Evolutionary conservation across 2,329 filamentous ascomycete genomes (phyloP).

Genomic region (Byssochlamys sp.): DNA sequence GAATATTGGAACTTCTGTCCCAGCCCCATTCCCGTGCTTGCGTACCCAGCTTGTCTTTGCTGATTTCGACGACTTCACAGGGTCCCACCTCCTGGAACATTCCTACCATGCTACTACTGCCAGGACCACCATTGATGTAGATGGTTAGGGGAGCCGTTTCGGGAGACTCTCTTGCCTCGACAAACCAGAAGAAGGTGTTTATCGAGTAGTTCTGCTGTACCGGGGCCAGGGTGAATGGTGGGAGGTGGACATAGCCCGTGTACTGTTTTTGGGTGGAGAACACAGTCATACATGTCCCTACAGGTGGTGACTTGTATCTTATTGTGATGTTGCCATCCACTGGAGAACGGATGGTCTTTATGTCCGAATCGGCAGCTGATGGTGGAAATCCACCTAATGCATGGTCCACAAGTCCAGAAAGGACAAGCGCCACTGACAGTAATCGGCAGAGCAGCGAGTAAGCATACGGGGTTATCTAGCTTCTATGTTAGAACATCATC

Average conservation of each 20-base stretch:
- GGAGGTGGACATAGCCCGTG: slow-evolving; percentile 2
- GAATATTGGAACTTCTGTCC: slow-evolving; percentile 26
- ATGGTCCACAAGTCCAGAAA: not conserved
- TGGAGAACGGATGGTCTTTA: slow-evolving; percentile 53
- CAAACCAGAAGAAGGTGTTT: slow-evolving; percentile 33
- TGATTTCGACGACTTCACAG: slow-evolving; percentile 30
- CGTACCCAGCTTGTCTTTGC: slow-evolving; percentile 34
- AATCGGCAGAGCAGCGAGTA: not conserved
- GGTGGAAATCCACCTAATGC: not conserved
- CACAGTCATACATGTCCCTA: slow-evolving; percentile 55
- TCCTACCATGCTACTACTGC: slow-evolving; percentile 44
- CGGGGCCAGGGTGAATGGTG: slow-evolving; percentile 13
- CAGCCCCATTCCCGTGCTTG: slow-evolving; percentile 29
- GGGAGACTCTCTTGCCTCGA: slow-evolving; percentile 34
- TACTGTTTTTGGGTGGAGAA: slow-evolving; percentile 49
- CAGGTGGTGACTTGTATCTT: slow-evolving; percentile 54
- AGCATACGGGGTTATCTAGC: not conserved
- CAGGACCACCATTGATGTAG: slow-evolving; percentile 47
- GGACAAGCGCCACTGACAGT: not conserved
- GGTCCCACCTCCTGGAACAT: slow-evolving; percentile 43
- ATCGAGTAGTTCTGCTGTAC: slow-evolving; percentile 21
- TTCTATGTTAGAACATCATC: not conserved
- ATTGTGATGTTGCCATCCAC: slow-evolving; percentile 54
- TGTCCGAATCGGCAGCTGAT: slow-evolving; percentile 21
- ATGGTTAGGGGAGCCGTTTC: slow-evolving; percentile 41